These are phyloP conservation scores for Rhizopus delemar DNA, from an alignment of 371 early-diverging fungal species.

Conservation along the genomic window DNA sequence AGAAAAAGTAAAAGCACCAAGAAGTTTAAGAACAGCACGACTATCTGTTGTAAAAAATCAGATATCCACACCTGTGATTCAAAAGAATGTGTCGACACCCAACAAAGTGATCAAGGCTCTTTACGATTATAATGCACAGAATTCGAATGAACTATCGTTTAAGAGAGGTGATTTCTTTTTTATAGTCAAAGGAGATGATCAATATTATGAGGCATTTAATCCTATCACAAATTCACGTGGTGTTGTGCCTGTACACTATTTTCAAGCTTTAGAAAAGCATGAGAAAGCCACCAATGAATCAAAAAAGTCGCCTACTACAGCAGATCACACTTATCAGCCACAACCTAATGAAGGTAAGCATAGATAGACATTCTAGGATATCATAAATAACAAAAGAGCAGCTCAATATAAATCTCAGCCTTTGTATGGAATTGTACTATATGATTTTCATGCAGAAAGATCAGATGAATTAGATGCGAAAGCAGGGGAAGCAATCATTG, in stretches of 20 bases:
- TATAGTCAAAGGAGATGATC: slow-evolving; percentile 64
- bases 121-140: slow-evolving; percentile 65
- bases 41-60: slow-evolving; percentile 32
- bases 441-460: slow-evolving; percentile 72
- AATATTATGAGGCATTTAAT: slow-evolving; percentile 81
- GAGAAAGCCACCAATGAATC: slow-evolving; percentile 22
- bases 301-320: neutral
- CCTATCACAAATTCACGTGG: slow-evolving; percentile 75
- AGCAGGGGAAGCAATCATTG: slow-evolving; percentile 67
- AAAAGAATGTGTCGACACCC: slow-evolving; percentile 51
- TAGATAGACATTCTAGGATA: neutral
- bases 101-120: slow-evolving; percentile 81
- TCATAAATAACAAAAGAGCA: neutral
- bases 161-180: slow-evolving; percentile 77
- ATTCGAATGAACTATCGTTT: slow-evolving; percentile 73
- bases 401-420: slow-evolving; percentile 15
- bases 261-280: slow-evolving; percentile 69
- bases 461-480: slow-evolving; percentile 70
- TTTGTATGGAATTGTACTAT: slow-evolving; percentile 67
- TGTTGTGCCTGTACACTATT: slow-evolving; percentile 72
- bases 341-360: slow-evolving; percentile 22
- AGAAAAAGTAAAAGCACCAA: slow-evolving; percentile 31
- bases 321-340: slow-evolving; percentile 15
- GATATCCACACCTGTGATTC: slow-evolving; percentile 37
- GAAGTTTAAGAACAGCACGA: slow-evolving; percentile 29